phyloP scores from a whole-genome alignment of 441 rosid species.

The Populus hybrid region DNA sequence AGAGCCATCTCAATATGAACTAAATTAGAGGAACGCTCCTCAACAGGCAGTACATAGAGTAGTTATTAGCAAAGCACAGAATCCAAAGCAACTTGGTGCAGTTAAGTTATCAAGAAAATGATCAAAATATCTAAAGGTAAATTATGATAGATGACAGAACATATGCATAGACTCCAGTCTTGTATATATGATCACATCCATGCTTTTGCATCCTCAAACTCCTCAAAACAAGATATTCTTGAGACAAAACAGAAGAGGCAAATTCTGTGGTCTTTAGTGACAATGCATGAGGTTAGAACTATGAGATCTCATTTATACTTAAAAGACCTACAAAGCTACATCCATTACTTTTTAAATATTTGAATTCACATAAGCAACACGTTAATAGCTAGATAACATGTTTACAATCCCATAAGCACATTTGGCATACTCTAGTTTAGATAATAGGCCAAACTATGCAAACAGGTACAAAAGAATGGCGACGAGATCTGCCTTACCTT shows the following conservation, averaged over 20 bases:
- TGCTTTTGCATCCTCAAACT: background rate
- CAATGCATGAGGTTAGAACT: background rate
- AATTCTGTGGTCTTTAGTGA: background rate
- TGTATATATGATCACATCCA: background rate
- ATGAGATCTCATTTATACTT: background rate
- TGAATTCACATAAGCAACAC: too few relatives aligned
- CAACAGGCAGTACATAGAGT: background rate
- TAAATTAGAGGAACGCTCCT: background rate
- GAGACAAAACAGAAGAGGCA: background rate
- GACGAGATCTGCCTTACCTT: background rate
- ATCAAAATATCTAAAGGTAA: background rate
- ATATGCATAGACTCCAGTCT: background rate
- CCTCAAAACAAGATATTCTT: background rate
- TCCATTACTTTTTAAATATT: too few relatives aligned
- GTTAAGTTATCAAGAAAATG: background rate
- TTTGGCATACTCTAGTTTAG: too few relatives aligned
- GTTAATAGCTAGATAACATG: too few relatives aligned
- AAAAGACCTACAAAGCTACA: too few relatives aligned
- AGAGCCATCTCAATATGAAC: conserved; percentile 2
- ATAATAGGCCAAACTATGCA: background rate
- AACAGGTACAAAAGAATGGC: background rate
- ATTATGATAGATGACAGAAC: background rate
- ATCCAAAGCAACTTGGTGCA: background rate
- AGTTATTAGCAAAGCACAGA: background rate
- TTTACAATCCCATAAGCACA: too few relatives aligned